phyloP scores from a whole-genome alignment of 2,329 filamentous ascomycete species.

The Stachybotrys chartarum region DNA sequence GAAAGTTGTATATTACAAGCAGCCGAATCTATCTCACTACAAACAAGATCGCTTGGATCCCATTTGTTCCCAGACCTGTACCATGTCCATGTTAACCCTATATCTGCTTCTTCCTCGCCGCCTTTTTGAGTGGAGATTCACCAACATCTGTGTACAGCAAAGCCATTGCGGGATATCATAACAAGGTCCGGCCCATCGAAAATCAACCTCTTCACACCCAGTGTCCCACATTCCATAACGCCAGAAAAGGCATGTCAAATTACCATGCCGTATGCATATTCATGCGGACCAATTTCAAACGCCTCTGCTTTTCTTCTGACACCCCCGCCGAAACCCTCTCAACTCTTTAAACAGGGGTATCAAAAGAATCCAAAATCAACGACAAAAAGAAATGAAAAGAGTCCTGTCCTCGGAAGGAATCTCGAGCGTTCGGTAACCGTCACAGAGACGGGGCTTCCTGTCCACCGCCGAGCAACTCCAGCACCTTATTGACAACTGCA shows the following conservation, averaged over 20 bases:
- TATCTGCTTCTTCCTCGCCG: background rate
- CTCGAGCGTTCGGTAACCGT: background rate
- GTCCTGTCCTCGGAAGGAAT: background rate
- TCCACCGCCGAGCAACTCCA: conserved; percentile 71
- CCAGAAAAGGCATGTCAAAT: too few relatives aligned
- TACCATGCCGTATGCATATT: too few relatives aligned
- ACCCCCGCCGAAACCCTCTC: background rate
- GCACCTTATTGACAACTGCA: conserved; percentile 88
- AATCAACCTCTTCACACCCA: too few relatives aligned
- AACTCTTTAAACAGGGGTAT: conserved; percentile 12
- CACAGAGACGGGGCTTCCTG: conserved; percentile 24
- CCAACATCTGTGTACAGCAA: background rate
- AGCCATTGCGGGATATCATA: background rate
- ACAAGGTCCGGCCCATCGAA: too few relatives aligned
- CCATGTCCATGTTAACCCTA: background rate
- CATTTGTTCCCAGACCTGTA: background rate
- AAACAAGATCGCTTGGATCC: background rate
- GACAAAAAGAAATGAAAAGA: conserved; percentile 2
- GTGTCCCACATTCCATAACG: too few relatives aligned
- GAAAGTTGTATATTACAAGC: background rate
- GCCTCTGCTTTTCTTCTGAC: background rate
- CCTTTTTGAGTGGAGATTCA: background rate
- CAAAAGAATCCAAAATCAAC: conserved; percentile 11
- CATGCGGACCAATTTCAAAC: too few relatives aligned
- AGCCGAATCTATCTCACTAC: background rate